These are phyloP conservation scores for Zizania latifolia DNA, from an alignment of 176 grass and related monocot species.

Conservation along the genomic window DNA sequence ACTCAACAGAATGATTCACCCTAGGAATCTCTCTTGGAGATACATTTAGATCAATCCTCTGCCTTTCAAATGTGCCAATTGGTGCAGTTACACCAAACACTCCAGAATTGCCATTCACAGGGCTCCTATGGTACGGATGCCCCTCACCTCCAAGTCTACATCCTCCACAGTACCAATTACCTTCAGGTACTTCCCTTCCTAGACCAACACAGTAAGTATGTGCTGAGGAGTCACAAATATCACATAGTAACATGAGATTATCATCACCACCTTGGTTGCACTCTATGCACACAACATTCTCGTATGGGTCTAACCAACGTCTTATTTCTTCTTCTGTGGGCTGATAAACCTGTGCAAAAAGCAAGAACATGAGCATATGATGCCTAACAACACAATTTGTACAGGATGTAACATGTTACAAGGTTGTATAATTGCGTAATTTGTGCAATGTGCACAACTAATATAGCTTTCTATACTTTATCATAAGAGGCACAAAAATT, in stretches of 20 bases:
- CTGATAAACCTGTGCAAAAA: constrained; percentile 70
- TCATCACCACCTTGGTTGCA: constrained; percentile 92
- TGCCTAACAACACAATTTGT: neutral
- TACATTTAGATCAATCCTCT: constrained; percentile 79
- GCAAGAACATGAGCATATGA: constrained; percentile 12
- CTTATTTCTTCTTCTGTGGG: constrained; percentile 93
- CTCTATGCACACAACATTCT: constrained; percentile 86
- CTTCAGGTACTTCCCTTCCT: constrained; percentile 83
- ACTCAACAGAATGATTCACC: constrained; percentile 31
- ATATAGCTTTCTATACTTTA: neutral
- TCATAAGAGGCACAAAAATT: neutral
- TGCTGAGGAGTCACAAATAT: constrained; percentile 95
- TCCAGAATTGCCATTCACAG: constrained; percentile 9
- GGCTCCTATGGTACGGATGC: constrained; percentile 19
- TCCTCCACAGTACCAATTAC: constrained; percentile 91
- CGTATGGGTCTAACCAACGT: constrained; percentile 82
- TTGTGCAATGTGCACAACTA: neutral
- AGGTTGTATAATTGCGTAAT: neutral
- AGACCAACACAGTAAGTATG: constrained; percentile 96
- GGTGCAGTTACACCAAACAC: constrained; percentile 18
- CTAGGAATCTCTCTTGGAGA: constrained; percentile 55
- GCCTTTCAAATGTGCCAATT: constrained; percentile 21
- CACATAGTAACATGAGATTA: constrained; percentile 89
- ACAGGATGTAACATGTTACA: neutral
- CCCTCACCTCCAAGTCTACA: constrained; percentile 56